Conservation (phyloP, 2,329 filamentous ascomycete species). For the Gyromitra esculenta region DNA sequence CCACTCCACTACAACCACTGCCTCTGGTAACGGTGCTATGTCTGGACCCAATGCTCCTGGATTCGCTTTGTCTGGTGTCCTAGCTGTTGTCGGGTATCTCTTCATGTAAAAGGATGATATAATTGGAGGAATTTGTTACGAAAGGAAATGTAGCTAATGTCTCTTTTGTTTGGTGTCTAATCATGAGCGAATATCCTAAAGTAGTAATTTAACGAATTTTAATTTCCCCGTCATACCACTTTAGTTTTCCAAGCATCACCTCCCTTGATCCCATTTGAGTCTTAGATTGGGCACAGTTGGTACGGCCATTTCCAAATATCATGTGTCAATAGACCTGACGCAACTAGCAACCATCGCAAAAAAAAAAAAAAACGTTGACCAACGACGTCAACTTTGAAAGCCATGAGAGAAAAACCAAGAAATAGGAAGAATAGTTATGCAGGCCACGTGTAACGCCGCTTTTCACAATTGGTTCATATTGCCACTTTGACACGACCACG, state of each 20-base stretch:
- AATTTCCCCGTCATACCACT: slow-evolving; percentile 13
- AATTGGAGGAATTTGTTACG: slow-evolving; percentile 1
- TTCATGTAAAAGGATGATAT: slow-evolving; percentile 41
- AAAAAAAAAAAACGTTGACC: background rate
- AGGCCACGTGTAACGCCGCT: slow-evolving; percentile 37
- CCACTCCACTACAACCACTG: background rate
- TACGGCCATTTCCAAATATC: background rate
- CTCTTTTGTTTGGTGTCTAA: slow-evolving; percentile 47
- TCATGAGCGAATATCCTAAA: slow-evolving; percentile 42
- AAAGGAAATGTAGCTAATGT: slow-evolving; percentile 45
- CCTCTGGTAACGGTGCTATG: background rate
- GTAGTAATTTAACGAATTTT: slow-evolving; percentile 41
- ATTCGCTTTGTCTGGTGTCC: slow-evolving; percentile 32
- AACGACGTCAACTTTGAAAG: background rate
- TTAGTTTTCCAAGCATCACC: background rate
- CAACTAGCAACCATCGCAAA: background rate
- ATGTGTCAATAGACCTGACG: slow-evolving; percentile 1
- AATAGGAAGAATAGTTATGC: slow-evolving; percentile 22
- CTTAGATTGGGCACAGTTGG: background rate
- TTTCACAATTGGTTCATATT: slow-evolving; percentile 9
- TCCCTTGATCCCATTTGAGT: background rate
- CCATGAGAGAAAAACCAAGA: slow-evolving; percentile 8
- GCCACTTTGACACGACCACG: slow-evolving; percentile 9
- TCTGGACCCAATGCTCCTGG: slow-evolving; percentile 18
- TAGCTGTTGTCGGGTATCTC: slow-evolving; percentile 43